phyloP scores from a whole-genome alignment of 768 basidiomycete genomes.

The Leccinum aurantiacum region DNA sequence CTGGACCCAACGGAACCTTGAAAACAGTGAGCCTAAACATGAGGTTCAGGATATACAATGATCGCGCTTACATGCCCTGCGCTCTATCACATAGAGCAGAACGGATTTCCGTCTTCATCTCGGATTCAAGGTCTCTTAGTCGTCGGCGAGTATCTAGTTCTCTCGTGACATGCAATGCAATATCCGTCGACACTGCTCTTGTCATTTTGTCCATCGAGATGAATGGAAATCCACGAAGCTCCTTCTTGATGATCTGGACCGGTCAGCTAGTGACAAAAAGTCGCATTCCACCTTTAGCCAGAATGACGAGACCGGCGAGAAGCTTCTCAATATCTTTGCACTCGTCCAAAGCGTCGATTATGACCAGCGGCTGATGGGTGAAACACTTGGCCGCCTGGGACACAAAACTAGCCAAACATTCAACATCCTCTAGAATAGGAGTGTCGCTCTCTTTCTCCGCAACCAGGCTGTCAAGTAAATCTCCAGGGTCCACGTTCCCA shows the following conservation, averaged over 20 bases:
- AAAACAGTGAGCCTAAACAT: not conserved
- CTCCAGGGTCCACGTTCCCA: not conserved
- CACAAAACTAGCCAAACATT: constrained; percentile 4
- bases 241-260: constrained; percentile 10
- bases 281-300: constrained; percentile 4
- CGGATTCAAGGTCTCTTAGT: constrained; percentile 4
- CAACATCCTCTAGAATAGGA: constrained; percentile 1
- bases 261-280: constrained; percentile 20
- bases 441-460: constrained; percentile 1
- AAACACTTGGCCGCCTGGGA: not conserved
- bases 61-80: constrained; percentile 19
- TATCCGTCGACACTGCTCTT: constrained; percentile 6
- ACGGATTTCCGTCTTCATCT: constrained; percentile 13
- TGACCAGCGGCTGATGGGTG: constrained; percentile 4
- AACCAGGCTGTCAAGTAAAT: not conserved
- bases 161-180: constrained; percentile 13
- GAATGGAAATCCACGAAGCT: constrained; percentile 1
- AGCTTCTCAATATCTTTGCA: constrained; percentile 11
- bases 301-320: constrained; percentile 9
- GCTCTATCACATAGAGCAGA: constrained; percentile 8
- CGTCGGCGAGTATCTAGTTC: constrained; percentile 10
- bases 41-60: not conserved
- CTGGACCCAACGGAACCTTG: constrained; percentile 26
- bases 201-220: constrained; percentile 14
- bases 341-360: constrained; percentile 25